These are phyloP conservation scores for Ogataea naganishii DNA, from an alignment of 805 yeast species.

Conservation along the genomic window DNA sequence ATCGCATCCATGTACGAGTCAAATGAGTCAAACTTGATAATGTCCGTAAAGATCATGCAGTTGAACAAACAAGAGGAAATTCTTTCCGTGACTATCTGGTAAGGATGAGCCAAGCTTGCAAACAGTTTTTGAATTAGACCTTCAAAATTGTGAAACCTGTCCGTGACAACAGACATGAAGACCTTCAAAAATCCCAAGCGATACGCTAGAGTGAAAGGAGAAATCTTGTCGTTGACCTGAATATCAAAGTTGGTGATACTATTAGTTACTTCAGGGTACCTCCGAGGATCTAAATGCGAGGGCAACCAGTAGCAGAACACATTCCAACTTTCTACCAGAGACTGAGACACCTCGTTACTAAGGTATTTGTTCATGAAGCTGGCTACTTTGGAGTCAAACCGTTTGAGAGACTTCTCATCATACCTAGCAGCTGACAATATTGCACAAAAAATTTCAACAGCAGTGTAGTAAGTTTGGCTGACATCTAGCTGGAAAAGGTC, in stretches of 20 bases:
- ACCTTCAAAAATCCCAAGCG: slow-evolving; percentile 48
- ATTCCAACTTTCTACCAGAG: slow-evolving; percentile 66
- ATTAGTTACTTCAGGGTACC: slow-evolving; percentile 45
- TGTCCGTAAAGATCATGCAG: slow-evolving; percentile 12
- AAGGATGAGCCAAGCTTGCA: slow-evolving; percentile 51
- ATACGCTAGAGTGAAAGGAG: slow-evolving; percentile 59
- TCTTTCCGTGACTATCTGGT: slow-evolving; percentile 62
- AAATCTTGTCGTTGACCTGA: slow-evolving; percentile 37
- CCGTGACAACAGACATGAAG: slow-evolving; percentile 16
- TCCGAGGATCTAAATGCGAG: slow-evolving; percentile 54
- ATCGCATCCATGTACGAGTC: slow-evolving; percentile 32
- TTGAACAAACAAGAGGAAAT: slow-evolving; percentile 52
- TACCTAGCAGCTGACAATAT: slow-evolving; percentile 41
- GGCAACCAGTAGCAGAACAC: slow-evolving; percentile 71
- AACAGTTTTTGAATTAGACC: slow-evolving; percentile 35
- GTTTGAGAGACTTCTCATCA: slow-evolving; percentile 19
- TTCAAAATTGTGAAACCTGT: slow-evolving; percentile 41
- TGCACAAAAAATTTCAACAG: slow-evolving; percentile 65
- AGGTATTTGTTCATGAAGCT: slow-evolving; percentile 38
- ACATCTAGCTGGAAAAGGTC: slow-evolving; percentile 55
- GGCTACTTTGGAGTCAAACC: slow-evolving; percentile 39
- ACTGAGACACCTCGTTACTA: slow-evolving; percentile 59
- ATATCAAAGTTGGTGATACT: slow-evolving; percentile 38
- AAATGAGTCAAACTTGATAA: slow-evolving; percentile 15
- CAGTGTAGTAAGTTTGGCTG: slow-evolving; percentile 66